Conservation (phyloP, 768 basidiomycete genomes). For the Boletus sp. region DNA sequence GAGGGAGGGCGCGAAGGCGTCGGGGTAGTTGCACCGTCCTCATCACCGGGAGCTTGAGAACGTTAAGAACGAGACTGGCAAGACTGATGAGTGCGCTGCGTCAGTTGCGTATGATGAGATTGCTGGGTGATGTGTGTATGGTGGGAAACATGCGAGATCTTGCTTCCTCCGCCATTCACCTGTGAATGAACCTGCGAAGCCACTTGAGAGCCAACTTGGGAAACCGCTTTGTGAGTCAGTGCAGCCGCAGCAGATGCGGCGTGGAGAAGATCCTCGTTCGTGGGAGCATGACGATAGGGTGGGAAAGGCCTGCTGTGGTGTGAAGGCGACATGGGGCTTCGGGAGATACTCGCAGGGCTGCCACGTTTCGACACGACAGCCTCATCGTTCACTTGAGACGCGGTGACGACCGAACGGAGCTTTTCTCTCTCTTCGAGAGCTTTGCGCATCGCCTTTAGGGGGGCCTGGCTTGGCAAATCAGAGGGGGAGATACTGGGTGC, state of each 20-base stretch:
- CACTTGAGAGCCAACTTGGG: conserved; percentile 26
- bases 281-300: conserved; percentile 66
- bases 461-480: conserved; percentile 34
- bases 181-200: conserved; percentile 29
- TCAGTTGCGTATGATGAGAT: conserved; percentile 26
- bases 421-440: conserved; percentile 22
- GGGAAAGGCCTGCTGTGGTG: conserved; percentile 65
- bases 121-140: conserved; percentile 35
- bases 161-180: conserved; percentile 31
- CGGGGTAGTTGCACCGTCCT: conserved; percentile 43
- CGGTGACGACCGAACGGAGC: conserved; percentile 17
- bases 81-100: conserved; percentile 32
- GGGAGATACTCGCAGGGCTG: conserved; percentile 20
- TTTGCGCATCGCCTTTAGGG: conserved; percentile 30
- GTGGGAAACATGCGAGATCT: conserved; percentile 33
- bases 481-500: conserved; percentile 34
- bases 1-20: conserved; percentile 56
- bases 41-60: conserved; percentile 24
- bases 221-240: conserved; percentile 21
- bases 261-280: conserved; percentile 55
- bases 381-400: conserved; percentile 25
- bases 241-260: conserved; percentile 40
- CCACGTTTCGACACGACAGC: conserved; percentile 18
- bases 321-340: conserved; percentile 30
- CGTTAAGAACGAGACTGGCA: conserved; percentile 23